Conservation (phyloP, 164 flowering plant species). For the Annona squamosa region DNA sequence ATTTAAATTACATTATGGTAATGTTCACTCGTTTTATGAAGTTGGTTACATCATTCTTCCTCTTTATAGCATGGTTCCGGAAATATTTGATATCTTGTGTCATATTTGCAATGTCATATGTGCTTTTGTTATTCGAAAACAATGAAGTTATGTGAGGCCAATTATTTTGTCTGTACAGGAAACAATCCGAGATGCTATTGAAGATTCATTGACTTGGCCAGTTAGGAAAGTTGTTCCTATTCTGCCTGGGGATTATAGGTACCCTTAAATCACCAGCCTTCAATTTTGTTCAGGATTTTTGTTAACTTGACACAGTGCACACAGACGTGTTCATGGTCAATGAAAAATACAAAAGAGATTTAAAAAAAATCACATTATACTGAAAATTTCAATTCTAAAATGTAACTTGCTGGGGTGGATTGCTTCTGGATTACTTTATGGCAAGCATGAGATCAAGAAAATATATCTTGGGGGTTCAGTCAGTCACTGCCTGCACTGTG, state of each 20-base stretch:
- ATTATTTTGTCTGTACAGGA: slow-evolving; percentile 35
- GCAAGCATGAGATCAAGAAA: too few relatives aligned
- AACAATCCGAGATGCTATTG: slow-evolving; percentile 82
- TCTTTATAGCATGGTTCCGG: too few relatives aligned
- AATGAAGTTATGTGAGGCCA: too few relatives aligned
- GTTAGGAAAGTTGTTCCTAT: slow-evolving; percentile 88
- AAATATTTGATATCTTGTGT: too few relatives aligned
- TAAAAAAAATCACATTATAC: too few relatives aligned
- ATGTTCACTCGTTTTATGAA: too few relatives aligned
- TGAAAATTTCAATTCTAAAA: too few relatives aligned
- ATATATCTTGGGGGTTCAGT: background rate
- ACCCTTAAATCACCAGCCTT: slow-evolving; percentile 3
- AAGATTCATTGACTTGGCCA: slow-evolving; percentile 94
- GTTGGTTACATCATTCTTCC: too few relatives aligned
- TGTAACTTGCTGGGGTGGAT: too few relatives aligned
- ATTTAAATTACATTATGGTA: too few relatives aligned
- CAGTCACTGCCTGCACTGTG: background rate
- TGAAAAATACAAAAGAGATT: too few relatives aligned
- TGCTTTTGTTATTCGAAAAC: slow-evolving; percentile 1
- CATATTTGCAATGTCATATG: background rate
- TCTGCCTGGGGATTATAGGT: slow-evolving; percentile 97
- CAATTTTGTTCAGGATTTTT: background rate
- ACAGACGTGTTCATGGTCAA: background rate
- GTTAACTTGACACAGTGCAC: background rate
- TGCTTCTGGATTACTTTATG: too few relatives aligned